Base-by-base conservation (phyloP, 139 green algal genomes). In the Nannochloris sp. region DNA sequence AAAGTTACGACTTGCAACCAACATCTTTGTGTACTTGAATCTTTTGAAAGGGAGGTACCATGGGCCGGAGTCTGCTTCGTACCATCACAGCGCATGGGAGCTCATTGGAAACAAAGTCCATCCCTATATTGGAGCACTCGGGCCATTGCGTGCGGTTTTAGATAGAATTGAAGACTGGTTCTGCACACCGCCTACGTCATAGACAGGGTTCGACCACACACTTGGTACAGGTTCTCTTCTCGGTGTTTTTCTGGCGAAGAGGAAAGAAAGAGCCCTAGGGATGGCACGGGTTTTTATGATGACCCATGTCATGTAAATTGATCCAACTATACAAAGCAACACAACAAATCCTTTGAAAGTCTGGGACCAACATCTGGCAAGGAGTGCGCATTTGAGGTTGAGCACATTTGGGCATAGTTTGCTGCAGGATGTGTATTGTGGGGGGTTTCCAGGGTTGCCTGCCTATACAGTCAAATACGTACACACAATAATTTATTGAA, bases 361-460 rank as follows among this genome's bases (percentile, higher is more conserved):
- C n/a, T 56, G 61, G 3, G 4, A 46, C n/a, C 44, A 84, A 65
- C 81, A 87, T 48, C 55, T 29, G 16, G 83, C 72, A 17, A 59
- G 11, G 1, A 74, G 20, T 4, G 59, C 23, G 26, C 81, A 87
- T 23, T 60, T 62, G 6, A 87, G 10, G 25, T 86, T 67, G 1
- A 75, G 62, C 23, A 77, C 31, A 70, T 72, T 83, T 46, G 58
- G 51, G 49, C 79, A 87, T 14, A 72, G 49, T 16, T 67, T 2
- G 3, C 23, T 61, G 49, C 67, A 69, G 26, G 25, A 20, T 25
- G 60, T n/a, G 11, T 25, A 33, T 5, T 30, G n/a, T 12, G 40
- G 23, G 49, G 16, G 57, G 17, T 45, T 40, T 45, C 25, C 30
- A n/a, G 56, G 56, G 3, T 31, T 33, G 4, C 12, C 4, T 30